phyloP scores from a whole-genome alignment of 2,329 filamentous ascomycete genomes.

The Cercospora sesami region DNA sequence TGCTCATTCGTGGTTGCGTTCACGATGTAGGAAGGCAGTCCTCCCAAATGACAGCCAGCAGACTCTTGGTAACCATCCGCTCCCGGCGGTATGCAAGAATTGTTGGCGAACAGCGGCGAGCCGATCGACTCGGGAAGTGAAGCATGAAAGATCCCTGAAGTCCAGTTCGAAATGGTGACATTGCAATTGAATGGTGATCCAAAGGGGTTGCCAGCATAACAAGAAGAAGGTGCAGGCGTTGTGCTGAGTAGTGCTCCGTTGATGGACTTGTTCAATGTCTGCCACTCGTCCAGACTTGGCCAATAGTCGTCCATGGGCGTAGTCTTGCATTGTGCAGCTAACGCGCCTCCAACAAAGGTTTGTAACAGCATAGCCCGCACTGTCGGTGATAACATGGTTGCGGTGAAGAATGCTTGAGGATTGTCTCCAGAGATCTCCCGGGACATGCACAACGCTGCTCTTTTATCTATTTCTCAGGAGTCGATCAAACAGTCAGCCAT shows the following conservation, averaged over 20 bases:
- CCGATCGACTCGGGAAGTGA: constrained; percentile 38
- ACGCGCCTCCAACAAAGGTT: not conserved
- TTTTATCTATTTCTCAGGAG: not conserved
- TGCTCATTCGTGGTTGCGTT: constrained; percentile 38
- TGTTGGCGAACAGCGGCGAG: constrained; percentile 38
- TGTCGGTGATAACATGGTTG: not conserved
- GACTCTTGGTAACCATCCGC: constrained; percentile 30
- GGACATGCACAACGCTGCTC: not conserved
- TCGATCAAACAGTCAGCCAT: not conserved
- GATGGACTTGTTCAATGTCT: constrained; percentile 18
- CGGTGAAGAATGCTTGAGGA: not conserved
- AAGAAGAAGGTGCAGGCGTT: constrained; percentile 36
- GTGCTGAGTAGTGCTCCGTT: constrained; percentile 31
- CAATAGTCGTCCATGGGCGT: constrained; percentile 20
- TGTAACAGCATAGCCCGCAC: not conserved
- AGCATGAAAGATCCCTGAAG: constrained; percentile 36
- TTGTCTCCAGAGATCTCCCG: too few relatives aligned
- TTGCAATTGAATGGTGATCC: constrained; percentile 32
- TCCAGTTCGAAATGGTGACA: constrained; percentile 35
- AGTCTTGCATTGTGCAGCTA: constrained; percentile 17
- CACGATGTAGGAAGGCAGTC: constrained; percentile 39
- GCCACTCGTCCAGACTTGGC: constrained; percentile 18
- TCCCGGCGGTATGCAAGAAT: constrained; percentile 39
- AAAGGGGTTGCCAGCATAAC: constrained; percentile 37
- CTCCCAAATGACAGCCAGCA: constrained; percentile 36